Conservation (phyloP, 2,329 filamentous ascomycete species). For the Lasiodiplodia hormozganensis region DNA sequence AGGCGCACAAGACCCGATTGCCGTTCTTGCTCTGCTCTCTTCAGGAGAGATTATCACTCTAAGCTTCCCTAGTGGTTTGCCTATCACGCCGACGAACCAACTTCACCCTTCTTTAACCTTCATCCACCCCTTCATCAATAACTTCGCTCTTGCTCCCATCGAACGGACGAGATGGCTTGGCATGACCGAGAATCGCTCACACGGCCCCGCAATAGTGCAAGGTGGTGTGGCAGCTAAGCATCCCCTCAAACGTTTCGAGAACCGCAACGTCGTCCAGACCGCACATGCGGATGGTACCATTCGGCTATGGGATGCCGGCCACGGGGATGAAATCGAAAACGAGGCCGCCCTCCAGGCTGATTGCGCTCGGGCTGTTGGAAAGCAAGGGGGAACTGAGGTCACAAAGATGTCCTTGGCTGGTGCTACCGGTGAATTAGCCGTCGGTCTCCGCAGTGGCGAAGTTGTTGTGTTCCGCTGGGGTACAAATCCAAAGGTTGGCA, state of each 20-base stretch:
- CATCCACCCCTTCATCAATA: conserved; percentile 86
- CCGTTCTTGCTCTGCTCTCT: conserved; percentile 76
- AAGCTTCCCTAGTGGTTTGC: conserved; percentile 90
- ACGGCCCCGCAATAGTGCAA: conserved; percentile 77
- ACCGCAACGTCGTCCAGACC: conserved; percentile 82
- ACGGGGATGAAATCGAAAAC: conserved; percentile 94
- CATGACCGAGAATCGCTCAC: conserved; percentile 81
- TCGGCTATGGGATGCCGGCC: conserved; percentile 91
- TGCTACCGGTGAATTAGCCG: conserved; percentile 83
- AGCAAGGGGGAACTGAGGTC: conserved; percentile 78
- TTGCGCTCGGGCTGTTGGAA: conserved; percentile 78
- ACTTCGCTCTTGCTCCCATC: conserved; percentile 73
- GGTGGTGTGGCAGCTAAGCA: conserved; percentile 78
- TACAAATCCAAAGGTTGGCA: conserved; percentile 75
- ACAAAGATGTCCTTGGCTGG: conserved; percentile 80
- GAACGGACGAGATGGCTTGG: conserved; percentile 86
- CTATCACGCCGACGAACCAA: conserved; percentile 91
- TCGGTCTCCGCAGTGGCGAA: conserved; percentile 83
- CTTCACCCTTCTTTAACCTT: conserved; percentile 87
- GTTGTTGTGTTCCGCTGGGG: conserved; percentile 87
- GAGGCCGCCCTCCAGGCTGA: conserved; percentile 82
- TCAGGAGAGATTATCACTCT: conserved; percentile 90
- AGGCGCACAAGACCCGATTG: conserved; percentile 89
- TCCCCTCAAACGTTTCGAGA: conserved; percentile 77
- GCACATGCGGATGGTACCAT: conserved; percentile 91